Base-by-base conservation (phyloP, 1,139 yeast genomes). In the Lipomyces yarrowii region DNA sequence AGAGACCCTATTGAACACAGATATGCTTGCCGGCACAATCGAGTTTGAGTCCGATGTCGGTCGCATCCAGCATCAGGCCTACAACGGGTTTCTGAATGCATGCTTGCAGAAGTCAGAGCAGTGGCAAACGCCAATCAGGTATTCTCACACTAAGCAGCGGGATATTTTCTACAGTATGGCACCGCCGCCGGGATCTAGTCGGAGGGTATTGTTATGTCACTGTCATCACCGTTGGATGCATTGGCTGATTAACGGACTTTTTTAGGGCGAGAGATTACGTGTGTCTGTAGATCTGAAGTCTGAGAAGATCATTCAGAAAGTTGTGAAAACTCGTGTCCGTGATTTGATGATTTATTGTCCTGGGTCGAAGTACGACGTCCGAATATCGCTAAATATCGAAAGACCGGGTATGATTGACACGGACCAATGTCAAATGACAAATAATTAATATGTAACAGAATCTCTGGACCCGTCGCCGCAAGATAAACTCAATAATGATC, bases 311-410 rank as follows among this genome's bases (percentile, higher is more conserved):
- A 46, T 59, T n/a, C 59, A 53, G 23, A 58, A 65, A 46, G 59
- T 67, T 13, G 56, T 57, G 13, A 67, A 67, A 59, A 61, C 59
- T 7, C 57, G 67, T 18, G 53, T 67, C 11, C 58, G 61, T 3
- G 69, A 67, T 48, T 37, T 67, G 18, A 59, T 67, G 68, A 61
- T 67, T 30, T 42, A 32, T n/a, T 67, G 60, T 52, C 69, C 69
- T 5, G 68, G 64, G 18, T 67, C 69, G 11, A 61, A 59, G 56
- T 67, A 57, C 46, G 69, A 67, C n/a, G 37, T 61, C 30, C 65
- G 69, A 10, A 64, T 67, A 7, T 64, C 68, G 1, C 58, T 67
- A 35, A 64, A 64, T 56, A 52, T 64, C 11, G 69, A 67, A 56
- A 54, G 39, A 52, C 69, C 68, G 30, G 69, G 69, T 52, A 58